Evolutionary conservation across 2,329 filamentous ascomycete genomes (phyloP).

Genomic region (Aspergillus aculeatus): DNA sequence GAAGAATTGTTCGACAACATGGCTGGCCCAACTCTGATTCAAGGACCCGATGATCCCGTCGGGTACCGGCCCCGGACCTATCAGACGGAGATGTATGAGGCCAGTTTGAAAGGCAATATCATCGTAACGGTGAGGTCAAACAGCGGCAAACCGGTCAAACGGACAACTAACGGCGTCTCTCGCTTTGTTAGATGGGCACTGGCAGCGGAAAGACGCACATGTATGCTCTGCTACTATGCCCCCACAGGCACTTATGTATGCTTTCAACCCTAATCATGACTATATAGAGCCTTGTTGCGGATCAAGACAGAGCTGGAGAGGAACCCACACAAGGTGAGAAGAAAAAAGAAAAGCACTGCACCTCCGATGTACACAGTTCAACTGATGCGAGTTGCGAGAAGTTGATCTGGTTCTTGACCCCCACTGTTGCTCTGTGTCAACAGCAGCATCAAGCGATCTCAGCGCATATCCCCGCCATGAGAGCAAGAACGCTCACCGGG

Average conservation of each 20-base stretch:
- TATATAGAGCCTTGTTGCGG: conserved; percentile 62
- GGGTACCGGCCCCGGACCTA: conserved; percentile 55
- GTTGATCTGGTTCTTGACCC: conserved; percentile 70
- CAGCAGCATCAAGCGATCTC: conserved; percentile 65
- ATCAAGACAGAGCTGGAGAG: conserved; percentile 64
- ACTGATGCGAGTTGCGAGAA: conserved; percentile 16
- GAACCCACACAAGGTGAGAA: conserved; percentile 53
- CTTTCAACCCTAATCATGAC: conserved; percentile 3
- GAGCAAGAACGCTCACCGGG: conserved; percentile 65
- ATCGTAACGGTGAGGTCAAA: conserved; percentile 62
- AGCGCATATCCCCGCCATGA: conserved; percentile 57
- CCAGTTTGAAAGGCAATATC: conserved; percentile 66
- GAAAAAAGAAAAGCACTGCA: neutral
- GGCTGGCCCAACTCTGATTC: conserved; percentile 2
- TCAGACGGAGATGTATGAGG: conserved; percentile 72
- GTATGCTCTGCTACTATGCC: conserved; percentile 47
- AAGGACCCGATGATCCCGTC: conserved; percentile 8
- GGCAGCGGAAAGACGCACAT: conserved; percentile 77
- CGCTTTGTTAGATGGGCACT: conserved; percentile 66
- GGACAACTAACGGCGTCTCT: conserved; percentile 1
- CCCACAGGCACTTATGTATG: neutral
- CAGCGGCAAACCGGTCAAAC: neutral
- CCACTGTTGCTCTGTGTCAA: conserved; percentile 64
- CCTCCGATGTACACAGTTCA: neutral
- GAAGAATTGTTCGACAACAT: conserved; percentile 5